Evolutionary conservation across 2,329 filamentous ascomycete genomes (phyloP).

Genomic region (Orbilia oligospora): DNA sequence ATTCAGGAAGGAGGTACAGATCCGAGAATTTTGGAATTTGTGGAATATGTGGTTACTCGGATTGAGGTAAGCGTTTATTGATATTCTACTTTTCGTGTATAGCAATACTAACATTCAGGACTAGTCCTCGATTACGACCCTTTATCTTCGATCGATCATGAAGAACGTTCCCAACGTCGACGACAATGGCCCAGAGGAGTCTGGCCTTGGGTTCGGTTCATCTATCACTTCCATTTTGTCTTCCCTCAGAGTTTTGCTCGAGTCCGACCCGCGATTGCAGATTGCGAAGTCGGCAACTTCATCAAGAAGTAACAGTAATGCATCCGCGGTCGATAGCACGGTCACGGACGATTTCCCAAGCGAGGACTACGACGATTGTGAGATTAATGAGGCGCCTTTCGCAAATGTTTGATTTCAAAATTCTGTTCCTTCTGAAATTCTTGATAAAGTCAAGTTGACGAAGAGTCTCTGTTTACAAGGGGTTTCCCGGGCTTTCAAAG

Average conservation of each 20-base stretch:
- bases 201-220: conserved; percentile 42
- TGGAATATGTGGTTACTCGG: conserved; percentile 94
- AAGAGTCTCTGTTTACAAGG: conserved; percentile 17
- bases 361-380: conserved; percentile 56
- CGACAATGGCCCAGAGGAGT: conserved; percentile 18
- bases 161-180: conserved; percentile 55
- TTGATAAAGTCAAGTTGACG: conserved; percentile 8
- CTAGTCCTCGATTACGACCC: conserved; percentile 63
- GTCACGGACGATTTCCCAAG: conserved; percentile 51
- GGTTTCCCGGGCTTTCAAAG: neutral
- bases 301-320: conserved; percentile 52
- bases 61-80: conserved; percentile 81
- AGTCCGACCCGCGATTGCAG: conserved; percentile 53
- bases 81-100: neutral
- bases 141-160: conserved; percentile 62
- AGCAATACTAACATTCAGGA: conserved; percentile 22
- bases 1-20: conserved; percentile 89
- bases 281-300: conserved; percentile 15
- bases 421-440: conserved; percentile 1
- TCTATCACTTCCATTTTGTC: conserved; percentile 46
- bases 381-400: conserved; percentile 48
- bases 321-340: conserved; percentile 47
- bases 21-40: conserved; percentile 85
- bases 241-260: conserved; percentile 49
- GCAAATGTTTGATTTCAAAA: conserved; percentile 33